Base-by-base conservation (phyloP, 257 asterid species). In the Mitragyna speciosa region DNA sequence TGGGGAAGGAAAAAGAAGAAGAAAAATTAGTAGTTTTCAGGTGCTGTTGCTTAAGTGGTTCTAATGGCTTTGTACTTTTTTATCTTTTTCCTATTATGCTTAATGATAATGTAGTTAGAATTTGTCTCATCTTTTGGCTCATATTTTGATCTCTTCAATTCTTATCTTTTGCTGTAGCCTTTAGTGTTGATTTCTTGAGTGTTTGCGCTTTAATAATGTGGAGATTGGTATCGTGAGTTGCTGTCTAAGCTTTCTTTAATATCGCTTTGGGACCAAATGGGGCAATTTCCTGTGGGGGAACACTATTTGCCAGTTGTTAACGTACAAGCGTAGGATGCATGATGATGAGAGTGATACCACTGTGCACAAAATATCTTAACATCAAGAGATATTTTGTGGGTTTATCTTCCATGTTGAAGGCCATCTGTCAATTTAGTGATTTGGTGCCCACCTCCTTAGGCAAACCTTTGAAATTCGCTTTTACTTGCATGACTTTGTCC, bases 21-120 rank as follows among this genome's bases (percentile, higher is more conserved):
- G n/a, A n/a, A n/a, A 39, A 66, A 17, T 52, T 68, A 65, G 36
- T 80, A 80, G 70, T 52, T 10, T n/a, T 67, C 52, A 66, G 79
- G 12, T 67, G 77, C 63, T 70, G n/a, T 48, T 48, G 76, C 33
- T 52, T 14, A 47, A 9, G 67, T 63, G 30, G 5, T 49, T 49
- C 59, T 28, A 41, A 41, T 80, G 76, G 75, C 64, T 39, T 11
- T 80, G 83, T 80, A 80, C 80, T 56, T 52, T 74, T 63, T 30
- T 0, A 63, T 63, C 74, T 52, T 48, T 79, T 19, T 11, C 28
- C 24, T 49, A 56, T 49, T 52, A 76, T 52, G 76, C 74, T 76
- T 67, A 75, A 67, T 80, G 70, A 74, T 75, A 80, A 75, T 73
- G 58, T 80, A 80, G 76, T 33, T 74, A 75, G 76, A 76, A 33